Evolutionary conservation across 345 rosid genomes (phyloP).

Genomic region (Dipteronia sinensis): DNA sequence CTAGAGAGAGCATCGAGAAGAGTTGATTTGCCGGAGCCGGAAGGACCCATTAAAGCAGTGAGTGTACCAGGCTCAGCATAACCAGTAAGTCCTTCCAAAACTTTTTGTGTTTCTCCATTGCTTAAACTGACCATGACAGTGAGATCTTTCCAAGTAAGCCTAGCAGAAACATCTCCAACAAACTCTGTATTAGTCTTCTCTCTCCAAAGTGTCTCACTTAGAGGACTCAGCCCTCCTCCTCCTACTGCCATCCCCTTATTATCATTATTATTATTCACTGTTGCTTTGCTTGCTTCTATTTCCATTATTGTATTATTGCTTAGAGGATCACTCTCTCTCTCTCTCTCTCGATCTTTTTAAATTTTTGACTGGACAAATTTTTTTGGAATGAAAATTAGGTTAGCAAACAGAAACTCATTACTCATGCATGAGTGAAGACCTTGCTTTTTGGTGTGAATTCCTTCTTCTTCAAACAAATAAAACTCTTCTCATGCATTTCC

Average conservation of each 20-base stretch:
- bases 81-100: slow-evolving; percentile 83
- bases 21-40: slow-evolving; percentile 94
- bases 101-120: slow-evolving; percentile 73
- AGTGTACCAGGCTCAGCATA: slow-evolving; percentile 85
- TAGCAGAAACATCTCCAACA: slow-evolving; percentile 80
- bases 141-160: slow-evolving; percentile 92
- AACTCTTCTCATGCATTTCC: slow-evolving; percentile 1
- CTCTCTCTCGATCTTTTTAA: too few relatives aligned
- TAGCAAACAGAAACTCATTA: too few relatives aligned
- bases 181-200: slow-evolving; percentile 56
- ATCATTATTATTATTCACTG: slow-evolving; percentile 13
- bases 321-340: too few relatives aligned
- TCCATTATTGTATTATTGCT: slow-evolving; percentile 46
- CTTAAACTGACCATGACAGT: slow-evolving; percentile 73
- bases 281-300: slow-evolving; percentile 66
- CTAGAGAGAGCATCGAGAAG: slow-evolving; percentile 87
- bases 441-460: background rate
- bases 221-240: slow-evolving; percentile 67
- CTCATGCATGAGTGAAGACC: too few relatives aligned
- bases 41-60: slow-evolving; percentile 95
- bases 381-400: too few relatives aligned
- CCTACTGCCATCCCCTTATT: slow-evolving; percentile 39
- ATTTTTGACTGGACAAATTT: too few relatives aligned
- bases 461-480: background rate
- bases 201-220: slow-evolving; percentile 79